These are phyloP conservation scores for Clonostachys byssicola DNA, from an alignment of 2,329 filamentous ascomycete genomes.

Conservation along the genomic window DNA sequence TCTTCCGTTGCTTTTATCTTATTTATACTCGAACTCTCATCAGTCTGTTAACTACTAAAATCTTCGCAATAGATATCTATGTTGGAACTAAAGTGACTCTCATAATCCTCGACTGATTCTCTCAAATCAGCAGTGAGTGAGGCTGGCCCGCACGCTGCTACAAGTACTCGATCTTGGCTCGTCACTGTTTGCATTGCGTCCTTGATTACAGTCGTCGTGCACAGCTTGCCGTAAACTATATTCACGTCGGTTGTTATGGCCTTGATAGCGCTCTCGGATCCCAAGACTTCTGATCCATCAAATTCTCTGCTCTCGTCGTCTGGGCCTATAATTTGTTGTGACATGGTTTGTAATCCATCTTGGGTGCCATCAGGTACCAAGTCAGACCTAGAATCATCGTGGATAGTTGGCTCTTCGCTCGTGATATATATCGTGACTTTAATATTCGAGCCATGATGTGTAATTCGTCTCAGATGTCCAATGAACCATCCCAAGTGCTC, in stretches of 20 bases:
- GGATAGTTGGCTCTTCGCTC: too few relatives aligned
- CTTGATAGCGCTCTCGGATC: too few relatives aligned
- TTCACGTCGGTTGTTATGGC: too few relatives aligned
- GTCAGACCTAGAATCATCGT: too few relatives aligned
- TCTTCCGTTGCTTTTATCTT: too few relatives aligned
- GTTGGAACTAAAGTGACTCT: background rate
- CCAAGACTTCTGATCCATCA: too few relatives aligned
- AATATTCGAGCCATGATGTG: background rate
- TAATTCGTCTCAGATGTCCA: conserved; percentile 1
- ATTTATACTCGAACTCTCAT: too few relatives aligned
- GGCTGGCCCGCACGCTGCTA: background rate
- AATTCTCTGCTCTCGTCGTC: too few relatives aligned
- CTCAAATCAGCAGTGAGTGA: background rate
- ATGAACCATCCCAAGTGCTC: background rate
- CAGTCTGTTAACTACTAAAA: background rate
- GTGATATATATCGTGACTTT: background rate
- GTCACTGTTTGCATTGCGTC: background rate
- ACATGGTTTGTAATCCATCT: too few relatives aligned
- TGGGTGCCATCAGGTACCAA: too few relatives aligned
- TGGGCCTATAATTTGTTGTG: too few relatives aligned
- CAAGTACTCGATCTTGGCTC: background rate
- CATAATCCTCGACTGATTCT: background rate
- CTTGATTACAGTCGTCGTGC: background rate
- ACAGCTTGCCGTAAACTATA: too few relatives aligned
- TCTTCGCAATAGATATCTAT: background rate